phyloP scores from a whole-genome alignment of 768 basidiomycete species.

The Zangia roseola region DNA sequence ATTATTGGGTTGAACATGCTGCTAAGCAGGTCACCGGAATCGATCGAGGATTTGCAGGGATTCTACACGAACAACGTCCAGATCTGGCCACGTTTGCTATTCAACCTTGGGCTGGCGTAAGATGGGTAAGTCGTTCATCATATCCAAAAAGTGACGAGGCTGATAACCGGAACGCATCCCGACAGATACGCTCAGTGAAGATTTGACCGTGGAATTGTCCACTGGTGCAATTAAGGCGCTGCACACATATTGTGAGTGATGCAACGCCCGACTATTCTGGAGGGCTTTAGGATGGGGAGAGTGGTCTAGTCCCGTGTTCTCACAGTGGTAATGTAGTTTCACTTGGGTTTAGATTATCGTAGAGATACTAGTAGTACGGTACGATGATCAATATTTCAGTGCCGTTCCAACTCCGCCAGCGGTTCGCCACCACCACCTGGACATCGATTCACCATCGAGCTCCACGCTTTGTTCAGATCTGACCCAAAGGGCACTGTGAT shows the following conservation, averaged over 20 bases:
- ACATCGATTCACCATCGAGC: background rate
- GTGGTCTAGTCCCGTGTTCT: conserved; percentile 25
- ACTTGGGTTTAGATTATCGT: too few relatives aligned
- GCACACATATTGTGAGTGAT: too few relatives aligned
- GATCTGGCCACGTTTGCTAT: conserved; percentile 31
- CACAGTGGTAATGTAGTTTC: too few relatives aligned
- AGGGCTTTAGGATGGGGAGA: conserved; percentile 30
- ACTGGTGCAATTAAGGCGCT: conserved; percentile 28
- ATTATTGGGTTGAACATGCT: too few relatives aligned
- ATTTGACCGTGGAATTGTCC: conserved; percentile 25
- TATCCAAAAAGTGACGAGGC: background rate
- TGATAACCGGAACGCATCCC: background rate
- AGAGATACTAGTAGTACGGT: too few relatives aligned
- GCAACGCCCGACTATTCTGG: conserved; percentile 27
- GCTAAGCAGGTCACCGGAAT: conserved; percentile 28
- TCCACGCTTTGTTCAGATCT: background rate
- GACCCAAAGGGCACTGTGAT: background rate
- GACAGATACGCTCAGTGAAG: conserved; percentile 31
- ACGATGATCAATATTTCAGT: too few relatives aligned
- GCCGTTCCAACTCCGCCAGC: background rate
- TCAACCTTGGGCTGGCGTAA: too few relatives aligned
- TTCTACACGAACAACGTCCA: conserved; percentile 24
- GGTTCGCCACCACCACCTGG: too few relatives aligned
- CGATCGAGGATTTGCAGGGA: conserved; percentile 23
- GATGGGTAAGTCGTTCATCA: conserved; percentile 22